Evolutionary conservation across 192 early-diverging fungal species (phyloP).

Genomic region (Dissophora ornata): DNA sequence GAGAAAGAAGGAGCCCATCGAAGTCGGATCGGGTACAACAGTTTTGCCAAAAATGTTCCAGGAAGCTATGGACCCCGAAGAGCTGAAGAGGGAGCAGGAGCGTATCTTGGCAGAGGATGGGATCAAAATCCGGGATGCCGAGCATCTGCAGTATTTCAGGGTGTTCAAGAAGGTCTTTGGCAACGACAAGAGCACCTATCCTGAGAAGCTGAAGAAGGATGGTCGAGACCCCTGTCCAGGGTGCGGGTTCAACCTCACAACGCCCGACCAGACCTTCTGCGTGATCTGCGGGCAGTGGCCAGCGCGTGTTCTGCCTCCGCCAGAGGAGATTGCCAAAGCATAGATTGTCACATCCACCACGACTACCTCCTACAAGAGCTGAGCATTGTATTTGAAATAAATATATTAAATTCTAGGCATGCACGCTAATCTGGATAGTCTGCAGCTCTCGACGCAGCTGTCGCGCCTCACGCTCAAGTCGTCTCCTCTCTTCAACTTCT

Average conservation of each 20-base stretch:
- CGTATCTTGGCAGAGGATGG: constrained; percentile 56
- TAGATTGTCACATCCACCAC: neutral
- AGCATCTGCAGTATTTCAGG: constrained; percentile 71
- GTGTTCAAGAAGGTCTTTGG: constrained; percentile 63
- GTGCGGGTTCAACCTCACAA: constrained; percentile 70
- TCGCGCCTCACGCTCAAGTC: constrained; percentile 55
- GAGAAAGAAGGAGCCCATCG: constrained; percentile 76
- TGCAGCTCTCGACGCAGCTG: constrained; percentile 60
- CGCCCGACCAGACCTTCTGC: constrained; percentile 68
- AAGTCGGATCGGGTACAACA: constrained; percentile 70
- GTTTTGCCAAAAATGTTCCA: constrained; percentile 63
- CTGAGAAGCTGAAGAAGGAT: constrained; percentile 45
- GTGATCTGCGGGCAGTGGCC: constrained; percentile 74
- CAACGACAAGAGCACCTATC: constrained; percentile 22
- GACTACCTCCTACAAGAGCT: neutral
- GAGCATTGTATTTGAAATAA: too few relatives aligned
- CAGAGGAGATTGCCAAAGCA: constrained; percentile 34
- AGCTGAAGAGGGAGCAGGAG: constrained; percentile 34
- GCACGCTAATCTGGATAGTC: constrained; percentile 6
- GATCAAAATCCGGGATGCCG: constrained; percentile 69
- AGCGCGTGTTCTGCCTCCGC: constrained; percentile 49
- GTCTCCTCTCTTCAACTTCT: constrained; percentile 60
- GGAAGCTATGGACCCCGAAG: constrained; percentile 34
- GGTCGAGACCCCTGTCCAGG: constrained; percentile 67
- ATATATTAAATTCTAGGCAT: too few relatives aligned